These are phyloP conservation scores for Leptomonas seymouri DNA, from an alignment of 208 protist genomes.

Conservation along the genomic window DNA sequence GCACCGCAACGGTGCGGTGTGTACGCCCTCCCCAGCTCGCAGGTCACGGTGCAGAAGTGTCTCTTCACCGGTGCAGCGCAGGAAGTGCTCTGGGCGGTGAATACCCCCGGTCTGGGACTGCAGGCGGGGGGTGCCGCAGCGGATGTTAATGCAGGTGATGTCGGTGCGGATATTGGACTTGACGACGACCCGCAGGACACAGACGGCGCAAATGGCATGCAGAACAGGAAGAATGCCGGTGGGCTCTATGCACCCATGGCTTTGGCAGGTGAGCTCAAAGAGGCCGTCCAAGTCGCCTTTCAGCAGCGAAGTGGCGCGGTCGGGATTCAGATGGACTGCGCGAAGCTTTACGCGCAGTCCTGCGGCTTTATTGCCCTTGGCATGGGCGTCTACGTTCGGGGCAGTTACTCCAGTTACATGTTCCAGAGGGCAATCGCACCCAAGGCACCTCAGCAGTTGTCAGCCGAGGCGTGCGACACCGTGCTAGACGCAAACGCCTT, in stretches of 20 bases:
- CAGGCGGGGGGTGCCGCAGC: slow-evolving; percentile 2
- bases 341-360: slow-evolving; percentile 35
- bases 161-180: neutral
- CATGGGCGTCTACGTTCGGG: slow-evolving; percentile 47
- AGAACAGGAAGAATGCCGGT: neutral
- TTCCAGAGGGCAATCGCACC: neutral
- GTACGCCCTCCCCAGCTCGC: slow-evolving; percentile 68
- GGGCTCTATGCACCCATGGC: slow-evolving; percentile 1
- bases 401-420: slow-evolving; percentile 21
- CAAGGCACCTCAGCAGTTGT: slow-evolving; percentile 19
- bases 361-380: slow-evolving; percentile 60
- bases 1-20: slow-evolving; percentile 45
- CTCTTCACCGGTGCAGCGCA: slow-evolving; percentile 71
- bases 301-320: slow-evolving; percentile 33
- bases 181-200: slow-evolving; percentile 5
- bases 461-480: slow-evolving; percentile 7
- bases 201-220: neutral
- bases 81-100: slow-evolving; percentile 8
- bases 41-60: slow-evolving; percentile 63
- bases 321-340: slow-evolving; percentile 60
- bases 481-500: slow-evolving; percentile 32
- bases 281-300: slow-evolving; percentile 18
- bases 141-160: slow-evolving; percentile 4
- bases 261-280: slow-evolving; percentile 21
- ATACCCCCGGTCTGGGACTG: slow-evolving; percentile 8